Evolutionary conservation across 2,329 filamentous ascomycete genomes (phyloP), one percentile per base, ranked within the genome.

Genomic region (Cladophialophora exuberans): DNA sequence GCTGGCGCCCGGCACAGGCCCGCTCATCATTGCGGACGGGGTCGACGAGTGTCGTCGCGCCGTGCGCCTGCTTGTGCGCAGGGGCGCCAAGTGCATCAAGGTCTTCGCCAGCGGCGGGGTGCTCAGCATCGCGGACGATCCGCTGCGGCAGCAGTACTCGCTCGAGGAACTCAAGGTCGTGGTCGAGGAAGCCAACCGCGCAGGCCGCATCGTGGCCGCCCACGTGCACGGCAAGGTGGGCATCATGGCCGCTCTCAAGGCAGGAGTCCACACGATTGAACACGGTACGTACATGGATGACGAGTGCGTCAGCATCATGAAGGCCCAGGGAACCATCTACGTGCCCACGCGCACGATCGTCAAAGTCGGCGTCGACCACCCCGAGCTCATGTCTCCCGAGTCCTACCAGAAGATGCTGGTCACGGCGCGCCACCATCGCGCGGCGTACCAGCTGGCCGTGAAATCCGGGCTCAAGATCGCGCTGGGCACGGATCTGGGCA

Each of bases 1-100:
- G 18, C 44, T 54, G 13, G 36, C 50, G 4, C 54, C 53, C 3
- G 57, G 36, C 11, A 49, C 33, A 13, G 47, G 51, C 9, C 60
- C 59, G 4, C 30, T 57, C 25, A 20, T 59, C 13, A 64, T 79
- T 1, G 75, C 73, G 22, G 77, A 81, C 59, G 78, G 79, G 1
- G 70, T 75, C 2, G 69, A 73, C 4, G 77, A 78, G 39, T 79
- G 76, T 56, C 65, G 71, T 25, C 69, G 69, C 39, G 71, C 70
- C 3, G 76, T 79, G 0, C 68, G 78, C 3, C 58, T 70, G 30
- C 68, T 75, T 56, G 67, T 80, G 11, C 72, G 78, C 1, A 68
- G 73, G 1, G 78, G 78, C 1, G 78, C 78, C 3, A 71, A 70
- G 39, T 70, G 77, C 41, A 79, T 81, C 69, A 81, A 81, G 60